Evolutionary conservation across 176 grass and related monocot genomes (phyloP), one percentile per base, ranked within the genome.

Genomic region (Puccinellia tenuiflora): DNA sequence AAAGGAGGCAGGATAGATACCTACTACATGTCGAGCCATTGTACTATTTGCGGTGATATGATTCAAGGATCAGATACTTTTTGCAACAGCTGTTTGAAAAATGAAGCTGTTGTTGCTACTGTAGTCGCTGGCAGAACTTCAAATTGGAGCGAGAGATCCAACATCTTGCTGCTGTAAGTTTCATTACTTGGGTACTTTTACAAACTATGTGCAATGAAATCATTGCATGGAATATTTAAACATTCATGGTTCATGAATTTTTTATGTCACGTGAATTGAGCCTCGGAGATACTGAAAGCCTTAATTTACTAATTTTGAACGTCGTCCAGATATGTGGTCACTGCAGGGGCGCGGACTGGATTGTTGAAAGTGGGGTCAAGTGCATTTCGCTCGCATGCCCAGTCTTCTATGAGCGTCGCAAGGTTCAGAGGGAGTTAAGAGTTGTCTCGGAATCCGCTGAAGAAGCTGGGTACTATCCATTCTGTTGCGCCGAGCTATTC

Each of bases 321-420:
- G 31, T 53, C 75, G 28, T 81, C 31, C 78, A 98, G 95, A 73
- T 98, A 60, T 95, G 95, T 64, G 81, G 88, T 40, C 92, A 98
- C 56, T 98, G 96, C 29, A 88, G 96, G 1, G 92, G 96, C 5
- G 84, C 83, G 24, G 90, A 93, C 73, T 95, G 88, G 90, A 85
- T 90, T 68, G 57, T 94, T 37, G 96, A 91, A 62, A 95, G 79
- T 80, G 88, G 90, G 3, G 76, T 98, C 14, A 94, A 88, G 39
- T 98, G 96, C 57, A 82, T 86, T 85, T 98, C 96, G 2, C 92
- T 98, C 37, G 89, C 96, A 73, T 98, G 96, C 68, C 82, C 96
- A 20, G 87, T 95, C 35, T 95, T 98, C 54, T 98, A 90, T 76
- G 96, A 95, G 91, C 90, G 92, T 33, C 73, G 80, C 72, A 98